phyloP scores from a whole-genome alignment of 176 grass and related monocot species.

The Eragrostis curvula region DNA sequence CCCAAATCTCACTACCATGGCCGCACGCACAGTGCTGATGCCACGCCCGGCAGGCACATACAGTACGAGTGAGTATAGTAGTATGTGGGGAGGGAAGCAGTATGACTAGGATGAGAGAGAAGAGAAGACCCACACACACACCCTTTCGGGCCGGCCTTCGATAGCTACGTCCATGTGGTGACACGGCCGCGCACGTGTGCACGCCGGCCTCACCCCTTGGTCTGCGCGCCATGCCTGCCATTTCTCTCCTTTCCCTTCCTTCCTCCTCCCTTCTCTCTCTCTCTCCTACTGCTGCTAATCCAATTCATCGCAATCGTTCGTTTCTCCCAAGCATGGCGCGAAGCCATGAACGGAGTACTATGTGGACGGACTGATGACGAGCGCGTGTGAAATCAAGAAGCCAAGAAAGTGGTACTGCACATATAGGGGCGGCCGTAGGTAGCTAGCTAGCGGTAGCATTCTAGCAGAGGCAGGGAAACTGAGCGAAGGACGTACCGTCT shows the following conservation, averaged over 20 bases:
- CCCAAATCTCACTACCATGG: constrained; percentile 40
- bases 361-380: background rate
- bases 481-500: constrained; percentile 52
- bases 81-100: no score
- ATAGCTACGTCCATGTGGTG: constrained; percentile 58
- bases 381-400: constrained; percentile 13
- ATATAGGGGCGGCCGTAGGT: background rate
- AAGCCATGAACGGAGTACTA: background rate
- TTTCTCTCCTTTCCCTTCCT: background rate
- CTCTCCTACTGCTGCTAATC: background rate
- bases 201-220: constrained; percentile 43
- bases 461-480: background rate
- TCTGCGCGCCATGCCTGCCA: constrained; percentile 45
- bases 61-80: background rate
- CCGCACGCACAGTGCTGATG: background rate
- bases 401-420: background rate
- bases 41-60: constrained; percentile 11
- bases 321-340: background rate
- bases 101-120: background rate
- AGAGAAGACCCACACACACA: no score
- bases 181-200: constrained; percentile 89
- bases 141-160: constrained; percentile 17
- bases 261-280: background rate
- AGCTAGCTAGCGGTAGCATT: constrained; percentile 12
- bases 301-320: background rate